Evolutionary conservation across 169 alveolate species (phyloP), one percentile per base, ranked within the genome.

Genomic region (Perkinsus olseni): DNA sequence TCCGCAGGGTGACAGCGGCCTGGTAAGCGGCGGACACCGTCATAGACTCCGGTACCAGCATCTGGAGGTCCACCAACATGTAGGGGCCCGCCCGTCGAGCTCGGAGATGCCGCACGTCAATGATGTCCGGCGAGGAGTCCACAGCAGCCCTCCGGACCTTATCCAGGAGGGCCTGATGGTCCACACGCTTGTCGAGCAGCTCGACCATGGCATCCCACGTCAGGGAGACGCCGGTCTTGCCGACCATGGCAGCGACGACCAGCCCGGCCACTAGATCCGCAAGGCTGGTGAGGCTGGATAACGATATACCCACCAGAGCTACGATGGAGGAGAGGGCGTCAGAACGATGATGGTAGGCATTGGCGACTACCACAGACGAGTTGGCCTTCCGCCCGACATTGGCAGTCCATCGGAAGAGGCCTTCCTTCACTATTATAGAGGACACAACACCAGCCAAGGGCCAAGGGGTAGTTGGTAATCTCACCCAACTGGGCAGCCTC

Each of bases 321-420:
- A 91, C 93, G 24, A 31, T 38, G 40, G 93, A 91, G 50, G 91
- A 39, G 39, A 91, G 34, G 34, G 93, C 93, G 50, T 91, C 93
- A 31, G 51, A 34, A 1, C 93, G 93, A 24, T 91, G 93, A 36
- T 91, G 93, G 50, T 74, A 91, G 38, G 93, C 93, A 39, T 91
- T 91, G n/a, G 93, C 93, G 40, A 91, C 39, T 37, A 91, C 39
- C 39, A 91, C 93, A 0, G 93, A 74, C 31, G 82, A 62, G 82
- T 62, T 62, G 82, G 82, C 82, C 82, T 62, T 24, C 82, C 31
- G 13, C 28, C 82, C 82, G 13, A 74, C 91, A 36, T 38, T 11
- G 45, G 39, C 91, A n/a, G 93, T 91, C 40, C 90, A 38, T n/a
- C 93, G 93, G 38, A 34, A 91, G n/a, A 91, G 91, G 6, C 24